Evolutionary conservation across 2,329 filamentous ascomycete genomes (phyloP).

Genomic region (Chlorencoelia australis): DNA sequence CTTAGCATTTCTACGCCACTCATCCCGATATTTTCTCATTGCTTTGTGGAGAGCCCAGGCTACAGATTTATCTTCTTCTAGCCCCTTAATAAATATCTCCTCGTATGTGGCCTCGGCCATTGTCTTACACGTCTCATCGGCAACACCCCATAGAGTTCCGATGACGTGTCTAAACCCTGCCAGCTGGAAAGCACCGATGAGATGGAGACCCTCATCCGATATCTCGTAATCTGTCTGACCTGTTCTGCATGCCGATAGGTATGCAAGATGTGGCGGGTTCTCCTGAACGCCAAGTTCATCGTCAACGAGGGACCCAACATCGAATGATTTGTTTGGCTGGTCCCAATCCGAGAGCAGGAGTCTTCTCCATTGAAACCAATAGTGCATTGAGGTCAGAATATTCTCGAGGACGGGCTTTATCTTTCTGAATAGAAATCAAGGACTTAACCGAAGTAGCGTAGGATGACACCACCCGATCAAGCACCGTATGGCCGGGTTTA

Average conservation of each 20-base stretch:
- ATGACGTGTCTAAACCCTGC: conserved; percentile 33
- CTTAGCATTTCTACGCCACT: too few relatives aligned
- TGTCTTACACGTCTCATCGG: conserved; percentile 27
- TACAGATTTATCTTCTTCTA: conserved; percentile 1
- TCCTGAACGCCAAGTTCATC: too few relatives aligned
- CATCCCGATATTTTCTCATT: conserved; percentile 1
- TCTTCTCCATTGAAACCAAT: too few relatives aligned
- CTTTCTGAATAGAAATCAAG: too few relatives aligned
- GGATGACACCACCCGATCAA: conserved; percentile 31
- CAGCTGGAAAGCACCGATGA: conserved; percentile 30
- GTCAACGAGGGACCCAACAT: too few relatives aligned
- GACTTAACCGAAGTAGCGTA: conserved; percentile 30
- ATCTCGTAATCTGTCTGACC: conserved; percentile 16
- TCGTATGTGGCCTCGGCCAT: conserved; percentile 25
- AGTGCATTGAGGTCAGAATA: too few relatives aligned
- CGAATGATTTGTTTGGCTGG: too few relatives aligned
- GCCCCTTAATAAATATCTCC: conserved; percentile 4
- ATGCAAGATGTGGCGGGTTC: conserved; percentile 29
- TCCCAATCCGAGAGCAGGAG: too few relatives aligned
- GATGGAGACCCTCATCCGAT: conserved; percentile 31
- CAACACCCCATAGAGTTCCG: conserved; percentile 32
- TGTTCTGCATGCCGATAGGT: conserved; percentile 31
- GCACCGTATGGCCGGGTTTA: conserved; percentile 17
- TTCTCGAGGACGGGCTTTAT: too few relatives aligned
- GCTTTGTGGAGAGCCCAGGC: conserved; percentile 1